A percentile compares a stretch with the other conserved stretches of the same genome.
Evolutionary conservation across 345 rosid genomes (phyloP).

Genomic region (Litchi chinensis): DNA sequence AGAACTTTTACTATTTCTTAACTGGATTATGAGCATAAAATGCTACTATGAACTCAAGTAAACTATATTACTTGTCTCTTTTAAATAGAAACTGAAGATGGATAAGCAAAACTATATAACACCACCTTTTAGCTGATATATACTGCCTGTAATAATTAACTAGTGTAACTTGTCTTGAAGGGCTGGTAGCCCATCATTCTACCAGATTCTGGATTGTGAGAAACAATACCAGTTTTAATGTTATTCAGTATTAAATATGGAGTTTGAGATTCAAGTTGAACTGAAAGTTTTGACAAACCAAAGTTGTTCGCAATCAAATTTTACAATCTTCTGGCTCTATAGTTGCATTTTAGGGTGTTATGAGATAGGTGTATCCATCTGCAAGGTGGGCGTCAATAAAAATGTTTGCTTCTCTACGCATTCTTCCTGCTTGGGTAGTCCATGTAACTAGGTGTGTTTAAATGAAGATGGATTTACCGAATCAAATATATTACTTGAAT

Average conservation of each 20-base stretch:
- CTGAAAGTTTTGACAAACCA: constrained; percentile 1
- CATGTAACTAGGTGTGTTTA: not conserved
- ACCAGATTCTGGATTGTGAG: not conserved
- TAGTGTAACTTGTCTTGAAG: not conserved
- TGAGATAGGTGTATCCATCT: not conserved
- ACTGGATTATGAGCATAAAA: not conserved
- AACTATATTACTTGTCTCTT: not conserved
- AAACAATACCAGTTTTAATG: not conserved
- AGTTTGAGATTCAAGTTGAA: not conserved
- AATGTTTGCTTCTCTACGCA: not conserved
- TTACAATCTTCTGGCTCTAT: not conserved
- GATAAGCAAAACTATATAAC: not conserved
- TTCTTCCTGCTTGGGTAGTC: not conserved
- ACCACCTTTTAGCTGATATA: not conserved
- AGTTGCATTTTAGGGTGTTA: not conserved
- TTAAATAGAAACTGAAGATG: not conserved
- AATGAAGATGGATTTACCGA: not conserved
- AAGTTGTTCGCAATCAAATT: not conserved
- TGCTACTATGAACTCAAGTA: not conserved
- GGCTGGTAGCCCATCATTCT: not conserved
- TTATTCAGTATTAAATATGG: not conserved
- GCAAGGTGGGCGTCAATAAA: not conserved
- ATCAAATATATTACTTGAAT: not conserved
- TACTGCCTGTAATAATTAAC: not conserved
- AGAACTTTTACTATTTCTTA: not conserved